Percentiles rank a stretch among this genome's conserved stretches.
phyloP scores from a whole-genome alignment of 2,329 filamentous ascomycete genomes.

The Elsinoe necatrix region DNA sequence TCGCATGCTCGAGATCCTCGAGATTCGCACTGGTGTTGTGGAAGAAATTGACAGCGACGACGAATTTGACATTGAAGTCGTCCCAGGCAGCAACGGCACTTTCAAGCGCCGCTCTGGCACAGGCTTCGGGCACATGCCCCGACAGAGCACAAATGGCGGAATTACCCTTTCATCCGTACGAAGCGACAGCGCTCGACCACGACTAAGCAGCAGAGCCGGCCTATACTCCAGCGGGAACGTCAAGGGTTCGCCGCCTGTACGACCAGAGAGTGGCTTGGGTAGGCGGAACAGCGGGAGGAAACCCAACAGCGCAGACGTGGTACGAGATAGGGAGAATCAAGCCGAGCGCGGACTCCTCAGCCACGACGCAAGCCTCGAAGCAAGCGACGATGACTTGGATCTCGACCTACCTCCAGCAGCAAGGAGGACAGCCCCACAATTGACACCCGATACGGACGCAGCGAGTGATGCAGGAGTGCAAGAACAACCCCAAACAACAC shows the following conservation, averaged over 20 bases:
- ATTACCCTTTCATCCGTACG: slow-evolving; percentile 46
- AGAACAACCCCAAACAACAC: slow-evolving; percentile 14
- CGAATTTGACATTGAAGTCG: slow-evolving; percentile 87
- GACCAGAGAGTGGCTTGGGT: slow-evolving; percentile 35
- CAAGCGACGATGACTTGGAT: slow-evolving; percentile 48
- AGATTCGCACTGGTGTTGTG: slow-evolving; percentile 92
- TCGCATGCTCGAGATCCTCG: slow-evolving; percentile 92
- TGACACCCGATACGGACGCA: slow-evolving; percentile 20
- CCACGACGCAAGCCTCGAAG: slow-evolving; percentile 34
- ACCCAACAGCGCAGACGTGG: slow-evolving; percentile 22
- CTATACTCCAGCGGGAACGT: slow-evolving; percentile 51
- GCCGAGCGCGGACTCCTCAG: slow-evolving; percentile 49
- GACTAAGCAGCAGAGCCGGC: slow-evolving; percentile 42
- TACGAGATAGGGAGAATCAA: slow-evolving; percentile 36
- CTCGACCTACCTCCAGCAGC: slow-evolving; percentile 54
- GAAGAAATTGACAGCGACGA: slow-evolving; percentile 97
- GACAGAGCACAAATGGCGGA: slow-evolving; percentile 49
- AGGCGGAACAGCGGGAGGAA: slow-evolving; percentile 46
- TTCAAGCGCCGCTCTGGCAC: slow-evolving; percentile 74
- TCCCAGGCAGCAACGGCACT: slow-evolving; percentile 56
- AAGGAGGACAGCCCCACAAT: slow-evolving; percentile 37
- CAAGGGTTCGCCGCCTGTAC: slow-evolving; percentile 38
- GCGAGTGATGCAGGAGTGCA: slow-evolving; percentile 13
- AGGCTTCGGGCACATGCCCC: slow-evolving; percentile 69
- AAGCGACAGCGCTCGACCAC: slow-evolving; percentile 23